These are phyloP conservation scores for Vitis rupestris DNA, from an alignment of 164 flowering plant genomes.

Conservation along the genomic window DNA sequence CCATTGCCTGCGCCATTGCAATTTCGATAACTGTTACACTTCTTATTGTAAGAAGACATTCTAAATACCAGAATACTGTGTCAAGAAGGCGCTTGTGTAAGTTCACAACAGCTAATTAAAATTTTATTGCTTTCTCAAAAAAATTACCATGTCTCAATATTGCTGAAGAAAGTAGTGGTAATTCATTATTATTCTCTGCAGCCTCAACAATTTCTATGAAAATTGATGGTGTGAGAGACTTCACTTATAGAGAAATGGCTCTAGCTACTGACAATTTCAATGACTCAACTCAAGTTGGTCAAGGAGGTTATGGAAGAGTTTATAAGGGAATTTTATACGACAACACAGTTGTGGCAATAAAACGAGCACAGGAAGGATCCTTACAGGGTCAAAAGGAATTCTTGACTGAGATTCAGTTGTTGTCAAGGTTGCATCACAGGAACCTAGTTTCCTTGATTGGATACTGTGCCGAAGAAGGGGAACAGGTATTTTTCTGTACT, in stretches of 20 bases:
- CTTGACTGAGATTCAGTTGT: conserved; percentile 66
- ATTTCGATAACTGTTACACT: conserved; percentile 31
- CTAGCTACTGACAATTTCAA: conserved; percentile 56
- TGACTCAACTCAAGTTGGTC: conserved; percentile 50
- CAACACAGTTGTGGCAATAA: conserved; percentile 58
- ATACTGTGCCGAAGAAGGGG: conserved; percentile 69
- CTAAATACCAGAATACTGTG: conserved; percentile 15
- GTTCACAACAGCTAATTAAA: conserved; percentile 2
- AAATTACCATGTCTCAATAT: background rate
- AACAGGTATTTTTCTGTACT: conserved; percentile 52
- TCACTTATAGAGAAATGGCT: conserved; percentile 55
- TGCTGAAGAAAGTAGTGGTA: background rate
- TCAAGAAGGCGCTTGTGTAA: conserved; percentile 47
- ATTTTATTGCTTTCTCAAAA: background rate
- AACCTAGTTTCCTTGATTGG: conserved; percentile 73
- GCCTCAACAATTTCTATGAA: conserved; percentile 47
- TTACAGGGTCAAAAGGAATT: conserved; percentile 76
- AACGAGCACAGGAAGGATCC: conserved; percentile 74
- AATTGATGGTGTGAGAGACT: conserved; percentile 67
- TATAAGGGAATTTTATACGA: conserved; percentile 57
- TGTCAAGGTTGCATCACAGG: conserved; percentile 78
- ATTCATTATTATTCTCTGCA: conserved; percentile 22
- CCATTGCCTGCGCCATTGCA: conserved; percentile 30
- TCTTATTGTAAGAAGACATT: conserved; percentile 33
- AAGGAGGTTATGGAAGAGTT: conserved; percentile 87